Base-by-base conservation (phyloP, 768 basidiomycete genomes). In the Crucibulum laeve region DNA sequence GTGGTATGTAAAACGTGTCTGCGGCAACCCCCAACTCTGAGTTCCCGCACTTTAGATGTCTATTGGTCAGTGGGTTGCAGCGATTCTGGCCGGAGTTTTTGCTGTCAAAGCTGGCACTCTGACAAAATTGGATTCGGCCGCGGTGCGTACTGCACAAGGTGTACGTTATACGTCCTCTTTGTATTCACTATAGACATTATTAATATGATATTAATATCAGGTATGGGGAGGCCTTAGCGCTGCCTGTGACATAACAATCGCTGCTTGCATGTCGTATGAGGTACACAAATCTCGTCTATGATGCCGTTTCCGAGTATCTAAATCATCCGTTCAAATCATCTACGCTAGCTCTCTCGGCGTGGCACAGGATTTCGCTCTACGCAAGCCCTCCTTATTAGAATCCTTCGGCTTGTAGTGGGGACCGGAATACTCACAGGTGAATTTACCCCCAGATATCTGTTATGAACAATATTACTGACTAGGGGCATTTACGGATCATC, bases 401-500 rank as follows among this genome's bases (percentile, higher is more conserved):
- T 40, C 22, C 19, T 21, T 5, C 23, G 17, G 5, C 21, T 40
- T 11, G 25, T 14, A 5, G 25, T 40, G 19, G 38, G 38, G 23
- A 40, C 38, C 5, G 38, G 38, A 10, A 21, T 21, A 6, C 11
- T 40, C 10, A 40, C 38, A 22, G 38, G 38, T 25, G 25, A 37
- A 18, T 40, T 23, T 6, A 40, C 14, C 7, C 15, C 10, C 28
- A n/a, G 3, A 10, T 15, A 17, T 36, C 32, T 41, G 22, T 35
- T n/a, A 19, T 22, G 52, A 8, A 10, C 11, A 5, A 24, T 8
- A 22, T 40, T 22, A 6, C 14, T 8, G 10, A 13, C 17, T 8
- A 13, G 14, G 14, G 36, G 19, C 22, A 40, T 50, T 51, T 14
- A 44, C 48, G 6, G 35, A n/a, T n/a, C n/a, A n/a, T n/a, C n/a